Conservation (phyloP, 768 basidiomycete species). For the Lactarius indigo region DNA sequence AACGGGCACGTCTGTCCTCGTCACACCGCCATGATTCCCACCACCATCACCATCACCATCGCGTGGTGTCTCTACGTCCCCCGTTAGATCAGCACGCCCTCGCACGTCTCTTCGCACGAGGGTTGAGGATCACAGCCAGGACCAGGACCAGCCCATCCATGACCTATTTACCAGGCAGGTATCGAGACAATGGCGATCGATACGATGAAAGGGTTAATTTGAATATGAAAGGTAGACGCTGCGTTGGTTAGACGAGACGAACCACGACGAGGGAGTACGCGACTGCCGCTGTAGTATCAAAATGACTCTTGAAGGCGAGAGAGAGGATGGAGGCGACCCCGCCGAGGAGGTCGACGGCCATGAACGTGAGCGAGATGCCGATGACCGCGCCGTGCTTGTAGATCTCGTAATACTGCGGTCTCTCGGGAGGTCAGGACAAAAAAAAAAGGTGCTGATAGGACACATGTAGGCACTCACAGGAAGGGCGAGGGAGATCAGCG, state of each 20-base stretch:
- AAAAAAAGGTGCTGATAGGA: too few relatives aligned
- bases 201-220: too few relatives aligned
- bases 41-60: neutral
- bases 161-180: constrained; percentile 37
- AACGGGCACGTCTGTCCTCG: neutral
- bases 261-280: constrained; percentile 64
- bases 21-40: constrained; percentile 16
- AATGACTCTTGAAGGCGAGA: constrained; percentile 58
- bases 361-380: constrained; percentile 69
- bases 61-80: neutral
- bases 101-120: constrained; percentile 38
- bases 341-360: constrained; percentile 65
- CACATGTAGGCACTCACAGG: constrained; percentile 34
- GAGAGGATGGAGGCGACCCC: constrained; percentile 68
- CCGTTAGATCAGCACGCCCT: neutral
- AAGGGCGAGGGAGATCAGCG: constrained; percentile 53
- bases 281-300: constrained; percentile 61
- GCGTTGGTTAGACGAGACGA: constrained; percentile 6
- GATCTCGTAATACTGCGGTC: constrained; percentile 76
- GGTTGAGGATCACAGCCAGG: constrained; percentile 63
- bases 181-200: neutral
- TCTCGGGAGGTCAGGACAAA: too few relatives aligned
- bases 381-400: constrained; percentile 57
- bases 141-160: constrained; percentile 61
- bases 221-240: neutral